Base-by-base conservation (phyloP, 2,329 filamentous ascomycete species). In the Penicillium sp. region DNA sequence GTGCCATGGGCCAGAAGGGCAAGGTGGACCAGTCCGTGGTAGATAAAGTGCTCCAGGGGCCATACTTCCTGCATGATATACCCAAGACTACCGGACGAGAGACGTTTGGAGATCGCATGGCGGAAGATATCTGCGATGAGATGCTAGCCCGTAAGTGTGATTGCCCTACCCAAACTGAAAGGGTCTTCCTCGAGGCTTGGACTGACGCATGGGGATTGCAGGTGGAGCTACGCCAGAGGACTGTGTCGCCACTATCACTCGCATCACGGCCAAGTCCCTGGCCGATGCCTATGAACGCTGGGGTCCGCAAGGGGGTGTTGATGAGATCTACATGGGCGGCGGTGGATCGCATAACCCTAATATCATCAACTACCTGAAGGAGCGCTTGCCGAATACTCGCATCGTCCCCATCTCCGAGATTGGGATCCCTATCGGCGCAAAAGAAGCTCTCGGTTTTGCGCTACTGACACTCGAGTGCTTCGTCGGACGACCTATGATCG, bases 311-410 rank as follows among this genome's bases (percentile, higher is more conserved):
- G 66, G 68, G 56, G 58, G 70, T 38, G 65, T 79, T 46, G 72
- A 70, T 20, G 78, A 82, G 65, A 71, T 82, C 42, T 82, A 78
- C 68, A 76, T 82, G 72, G 81, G 79, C 61, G 80, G 80, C n/a
- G 78, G 77, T n/a, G 78, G 78, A 29, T 78, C 79, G 2, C 72
- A 74, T 54, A 81, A 82, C 59, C 75, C 77, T 3, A 80, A 79
- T 56, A 81, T 82, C 55, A 71, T 69, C 13, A 59, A 72, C 20
- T 78, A 74, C 61, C 72, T 83, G 8, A 37, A 48, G 40, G 15
- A 43, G 39, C 46, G 40, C 39, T 76, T 72, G 55, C 77, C 73
- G 13, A 64, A 68, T 35, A 73, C 73, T 20, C 72, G 67, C 47
- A 76, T 82, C 43, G 68, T 71, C 47, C 42, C 41, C 24, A 43